Base-by-base conservation (phyloP, 768 basidiomycete genomes). In the Phylloporus scabripes region DNA sequence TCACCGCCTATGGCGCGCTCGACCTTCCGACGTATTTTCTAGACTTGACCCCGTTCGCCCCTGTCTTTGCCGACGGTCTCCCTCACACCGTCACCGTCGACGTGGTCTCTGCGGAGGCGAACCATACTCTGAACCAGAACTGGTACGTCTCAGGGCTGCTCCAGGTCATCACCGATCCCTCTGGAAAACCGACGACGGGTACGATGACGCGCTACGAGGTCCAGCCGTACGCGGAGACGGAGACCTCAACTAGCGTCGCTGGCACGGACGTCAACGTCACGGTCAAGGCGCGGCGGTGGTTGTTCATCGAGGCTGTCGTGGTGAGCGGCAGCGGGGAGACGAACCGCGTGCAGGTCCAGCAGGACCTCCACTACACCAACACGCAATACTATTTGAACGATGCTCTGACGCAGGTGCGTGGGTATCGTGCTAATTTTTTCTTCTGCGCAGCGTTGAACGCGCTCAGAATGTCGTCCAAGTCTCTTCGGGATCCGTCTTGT, bases 1-100 rank as follows among this genome's bases (percentile, higher is more conserved):
- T 89, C 62, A 75, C 84, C 1, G 79, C 87, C 1, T 89, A 87
- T 51, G 84, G 86, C 9, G 85, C 85, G 3, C 68, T 88, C 21
- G 86, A 89, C 57, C 72, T 87, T 11, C 87, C 88, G 1, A 86
- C 82, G 1, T 90, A 89, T 63, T 82, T 82, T 62, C 55, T 90
- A 17, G 88, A 90, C 63, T 64, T 88, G 45, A 88, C 87, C 7
- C 85, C 87, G 1, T 90, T 90, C 61, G 75, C 84, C 0, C 85
- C 85, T 6, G 58, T 82, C 17, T 73, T 91, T 31, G 74, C 81
- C 0, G 85, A 87, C 49, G 82, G 82, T 3, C 63, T 76, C n/a
- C 70, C 81, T 18, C 90, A 90, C 63, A 81, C 72, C 40, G 75
- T 91, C 59, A 77, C 81, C 45, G 72, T 92, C 37, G 82, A 92